Evolutionary conservation across 768 basidiomycete genomes (phyloP), one percentile per base, ranked within the genome.

Genomic region (Imleria badia): DNA sequence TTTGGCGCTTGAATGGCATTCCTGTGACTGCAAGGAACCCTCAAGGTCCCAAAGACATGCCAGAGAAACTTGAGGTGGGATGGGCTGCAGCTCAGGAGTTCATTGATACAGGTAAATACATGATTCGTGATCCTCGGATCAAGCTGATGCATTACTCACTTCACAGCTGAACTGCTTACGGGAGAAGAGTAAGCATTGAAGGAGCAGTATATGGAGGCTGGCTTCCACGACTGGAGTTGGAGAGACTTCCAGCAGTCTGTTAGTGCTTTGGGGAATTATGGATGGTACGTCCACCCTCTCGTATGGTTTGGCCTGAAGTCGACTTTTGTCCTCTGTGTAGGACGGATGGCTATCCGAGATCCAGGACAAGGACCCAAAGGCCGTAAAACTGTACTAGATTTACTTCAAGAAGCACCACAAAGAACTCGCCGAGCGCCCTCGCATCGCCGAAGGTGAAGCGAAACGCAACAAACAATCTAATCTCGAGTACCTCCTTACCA

Each of bases 181-280:
- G 95, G 97, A 61, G 91, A 92, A 44, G 95, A 99, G 65, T 73
- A 82, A 59, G 80, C 81, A 5, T 77, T 83, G 66, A 98, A 96
- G 73, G 93, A 96, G 31, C 81, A 79, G 42, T 83, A 89, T 31
- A 81, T 84, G 8, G 78, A 77, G 31, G 76, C 87, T 51, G 94
- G 95, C 15, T 98, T 98, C 75, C 82, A 85, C 31, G 84, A 89
- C 60, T 98, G 96, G 96, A 90, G 86, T 68, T 81, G 91, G 61
- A 83, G 92, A 34, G 94, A 98, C 67, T 98, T 94, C 77, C 94
- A 94, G 64, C 90, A 89, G 64, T 90, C 98, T 65, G 78, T 95
- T 44, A 81, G 85, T 38, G 90, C 84, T 1, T 71, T 85, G n/a
- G 91, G 89, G 67, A 76, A 74, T 13, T 84, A 91, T 66, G 95